These are phyloP conservation scores for Naganishia vaughanmartiniae DNA, from an alignment of 768 basidiomycete species.

Conservation along the genomic window DNA sequence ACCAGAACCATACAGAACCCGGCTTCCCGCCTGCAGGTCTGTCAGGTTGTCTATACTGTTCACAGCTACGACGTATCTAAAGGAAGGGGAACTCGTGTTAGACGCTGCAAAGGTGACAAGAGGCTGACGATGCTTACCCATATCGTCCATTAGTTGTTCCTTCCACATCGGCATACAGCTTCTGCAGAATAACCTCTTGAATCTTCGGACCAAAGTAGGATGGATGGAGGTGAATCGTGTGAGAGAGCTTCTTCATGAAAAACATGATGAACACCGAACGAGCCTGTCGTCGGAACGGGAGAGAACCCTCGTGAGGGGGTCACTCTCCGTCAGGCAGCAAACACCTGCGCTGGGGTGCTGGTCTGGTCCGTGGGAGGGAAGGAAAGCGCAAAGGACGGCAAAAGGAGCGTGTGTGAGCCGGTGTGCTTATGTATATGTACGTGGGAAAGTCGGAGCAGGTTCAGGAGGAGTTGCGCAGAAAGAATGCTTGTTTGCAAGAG, in stretches of 20 bases:
- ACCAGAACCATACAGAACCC: conserved; percentile 84
- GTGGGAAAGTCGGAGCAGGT: not conserved
- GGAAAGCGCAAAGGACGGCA: not conserved
- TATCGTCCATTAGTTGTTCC: conserved; percentile 94
- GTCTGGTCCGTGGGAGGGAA: conserved; percentile 8
- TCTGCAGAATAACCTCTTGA: conserved; percentile 85
- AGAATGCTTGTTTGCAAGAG: not conserved
- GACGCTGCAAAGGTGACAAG: conserved; percentile 77
- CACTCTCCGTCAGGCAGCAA: conserved; percentile 23
- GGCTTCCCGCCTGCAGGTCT: conserved; percentile 60
- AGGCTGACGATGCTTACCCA: conserved; percentile 55
- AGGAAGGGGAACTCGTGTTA: not conserved
- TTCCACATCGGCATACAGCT: conserved; percentile 92
- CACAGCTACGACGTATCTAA: conserved; percentile 52
- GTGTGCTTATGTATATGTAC: conserved; percentile 8
- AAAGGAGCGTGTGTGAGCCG: not conserved
- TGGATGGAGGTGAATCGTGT: conserved; percentile 93
- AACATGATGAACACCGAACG: conserved; percentile 17
- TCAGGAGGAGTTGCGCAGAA: not conserved
- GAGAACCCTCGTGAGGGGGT: conserved; percentile 26
- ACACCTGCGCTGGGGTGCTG: not conserved
- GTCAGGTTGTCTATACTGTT: conserved; percentile 75
- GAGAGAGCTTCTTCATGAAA: conserved; percentile 81
- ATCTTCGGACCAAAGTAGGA: conserved; percentile 97
- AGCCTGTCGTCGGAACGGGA: conserved; percentile 18